Base-by-base conservation (phyloP, 106 monocot species). In the Alisma plantagoaquatica region DNA sequence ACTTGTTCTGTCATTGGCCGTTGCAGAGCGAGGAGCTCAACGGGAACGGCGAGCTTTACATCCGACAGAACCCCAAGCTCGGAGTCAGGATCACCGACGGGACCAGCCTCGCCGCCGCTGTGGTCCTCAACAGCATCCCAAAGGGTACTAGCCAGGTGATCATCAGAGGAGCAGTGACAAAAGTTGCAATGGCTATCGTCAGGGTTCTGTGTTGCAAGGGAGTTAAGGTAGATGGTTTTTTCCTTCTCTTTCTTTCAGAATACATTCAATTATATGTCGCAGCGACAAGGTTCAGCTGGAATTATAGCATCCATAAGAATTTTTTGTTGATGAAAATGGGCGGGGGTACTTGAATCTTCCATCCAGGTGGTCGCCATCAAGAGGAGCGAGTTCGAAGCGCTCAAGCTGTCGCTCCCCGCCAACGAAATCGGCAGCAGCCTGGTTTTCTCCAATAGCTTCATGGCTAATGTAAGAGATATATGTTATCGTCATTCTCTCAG, bases 221-320 rank as follows among this genome's bases (percentile, higher is more conserved):
- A 41, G 51, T 96, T 33, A 66, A 84, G 75, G 93, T 94, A 71
- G n/a, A n/a, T n/a, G n/a, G n/a, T n/a, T n/a, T n/a, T n/a, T n/a
- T n/a, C n/a, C n/a, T n/a, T n/a, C n/a, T n/a, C n/a, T n/a, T n/a
- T n/a, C n/a, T n/a, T n/a, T n/a, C n/a, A n/a, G n/a, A n/a, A n/a
- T n/a, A n/a, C n/a, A n/a, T n/a, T n/a, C n/a, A n/a, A n/a, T n/a
- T n/a, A n/a, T n/a, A n/a, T n/a, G n/a, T n/a, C n/a, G n/a, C n/a
- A n/a, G n/a, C n/a, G n/a, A n/a, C n/a, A n/a, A n/a, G n/a, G n/a
- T n/a, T n/a, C n/a, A n/a, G n/a, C n/a, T n/a, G n/a, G n/a, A n/a
- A n/a, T n/a, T n/a, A n/a, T n/a, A n/a, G n/a, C n/a, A n/a, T n/a
- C n/a, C n/a, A n/a, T n/a, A n/a, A n/a, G n/a, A n/a, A n/a, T n/a